phyloP scores from a whole-genome alignment of 441 rosid genomes.

The Populus trichocarpa region DNA sequence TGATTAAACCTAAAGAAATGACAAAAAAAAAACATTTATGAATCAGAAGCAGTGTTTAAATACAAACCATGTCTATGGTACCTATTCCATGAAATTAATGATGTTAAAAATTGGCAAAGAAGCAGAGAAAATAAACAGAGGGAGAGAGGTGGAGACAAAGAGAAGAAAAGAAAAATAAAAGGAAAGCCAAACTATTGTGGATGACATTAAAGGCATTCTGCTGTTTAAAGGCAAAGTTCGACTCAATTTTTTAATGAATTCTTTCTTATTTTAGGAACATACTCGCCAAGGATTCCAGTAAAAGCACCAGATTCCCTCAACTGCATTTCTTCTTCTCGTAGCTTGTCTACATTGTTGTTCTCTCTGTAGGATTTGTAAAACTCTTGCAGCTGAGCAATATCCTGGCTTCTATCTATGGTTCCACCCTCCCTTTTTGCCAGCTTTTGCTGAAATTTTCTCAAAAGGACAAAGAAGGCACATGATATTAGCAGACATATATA shows the following conservation, averaged over 20 bases:
- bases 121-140: too few species aligned
- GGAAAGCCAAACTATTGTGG: not conserved
- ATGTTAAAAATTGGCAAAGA: too few species aligned
- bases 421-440: conserved; percentile 88
- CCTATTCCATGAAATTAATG: too few species aligned
- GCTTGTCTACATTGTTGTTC: conserved; percentile 66
- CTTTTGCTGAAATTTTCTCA: conserved; percentile 71
- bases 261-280: conserved; percentile 30
- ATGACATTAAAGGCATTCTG: not conserved
- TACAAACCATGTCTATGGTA: too few species aligned
- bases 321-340: conserved; percentile 78
- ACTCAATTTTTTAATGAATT: not conserved
- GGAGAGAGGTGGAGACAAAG: too few species aligned
- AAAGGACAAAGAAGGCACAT: conserved; percentile 7
- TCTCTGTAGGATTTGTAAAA: conserved; percentile 82
- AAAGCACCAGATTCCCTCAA: conserved; percentile 71
- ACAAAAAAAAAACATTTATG: too few species aligned
- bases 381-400: conserved; percentile 71
- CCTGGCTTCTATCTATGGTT: conserved; percentile 83
- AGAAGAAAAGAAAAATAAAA: not conserved
- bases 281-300: conserved; percentile 77
- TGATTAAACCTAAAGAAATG: too few species aligned
- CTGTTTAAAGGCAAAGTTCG: not conserved
- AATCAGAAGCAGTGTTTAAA: too few species aligned
- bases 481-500: not conserved